Evolutionary conservation across 306 rosid species (phyloP).

Genomic region (Vigna radiata): DNA sequence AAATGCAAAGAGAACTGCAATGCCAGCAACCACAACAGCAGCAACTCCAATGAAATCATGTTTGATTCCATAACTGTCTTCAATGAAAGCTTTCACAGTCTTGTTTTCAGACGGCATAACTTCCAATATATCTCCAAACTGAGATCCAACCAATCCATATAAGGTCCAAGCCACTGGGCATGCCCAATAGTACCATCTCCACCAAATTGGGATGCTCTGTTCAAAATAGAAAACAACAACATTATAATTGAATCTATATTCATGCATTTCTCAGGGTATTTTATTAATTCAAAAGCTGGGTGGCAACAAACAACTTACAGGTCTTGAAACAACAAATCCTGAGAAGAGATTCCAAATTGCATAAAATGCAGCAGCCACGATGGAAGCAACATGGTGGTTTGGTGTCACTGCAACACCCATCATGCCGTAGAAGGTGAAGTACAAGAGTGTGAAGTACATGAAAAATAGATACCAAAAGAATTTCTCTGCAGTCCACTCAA

Average conservation of each 20-base stretch:
- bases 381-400: slow-evolving; percentile 64
- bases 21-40: slow-evolving; percentile 50
- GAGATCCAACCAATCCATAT: slow-evolving; percentile 77
- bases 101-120: not conserved
- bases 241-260: too few relatives aligned
- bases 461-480: slow-evolving; percentile 68
- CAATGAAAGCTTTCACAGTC: slow-evolving; percentile 41
- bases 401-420: slow-evolving; percentile 66
- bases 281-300: not conserved
- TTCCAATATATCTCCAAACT: slow-evolving; percentile 51
- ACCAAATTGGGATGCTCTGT: slow-evolving; percentile 64
- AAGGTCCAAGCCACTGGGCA: slow-evolving; percentile 81
- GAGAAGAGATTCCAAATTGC: slow-evolving; percentile 68
- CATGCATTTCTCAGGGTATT: not conserved
- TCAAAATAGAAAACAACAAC: not conserved
- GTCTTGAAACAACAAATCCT: slow-evolving; percentile 60
- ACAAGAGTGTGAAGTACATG: slow-evolving; percentile 65
- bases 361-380: slow-evolving; percentile 64
- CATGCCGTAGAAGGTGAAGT: slow-evolving; percentile 76
- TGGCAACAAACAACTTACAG: slow-evolving; percentile 51
- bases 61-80: slow-evolving; percentile 48
- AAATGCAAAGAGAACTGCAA: slow-evolving; percentile 49
- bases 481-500: slow-evolving; percentile 63
- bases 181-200: slow-evolving; percentile 86
- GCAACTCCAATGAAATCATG: slow-evolving; percentile 54